Base-by-base conservation (phyloP, 768 basidiomycete species). In the Boletus pseudopeckii region DNA sequence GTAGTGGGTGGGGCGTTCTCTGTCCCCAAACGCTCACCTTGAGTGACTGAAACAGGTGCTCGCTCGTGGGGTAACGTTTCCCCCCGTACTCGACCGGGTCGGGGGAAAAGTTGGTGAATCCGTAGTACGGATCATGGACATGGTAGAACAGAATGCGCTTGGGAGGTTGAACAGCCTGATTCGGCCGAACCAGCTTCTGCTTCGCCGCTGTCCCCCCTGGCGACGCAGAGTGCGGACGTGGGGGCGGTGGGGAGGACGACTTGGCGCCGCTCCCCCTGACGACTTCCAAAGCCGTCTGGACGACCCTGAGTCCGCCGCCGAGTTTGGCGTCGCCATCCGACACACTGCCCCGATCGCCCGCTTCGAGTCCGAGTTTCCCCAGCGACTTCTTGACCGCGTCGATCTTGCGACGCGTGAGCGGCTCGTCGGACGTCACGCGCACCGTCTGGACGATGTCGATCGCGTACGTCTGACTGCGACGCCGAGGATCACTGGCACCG, bases 31-130 rank as follows among this genome's bases (percentile, higher is more conserved):
- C 7, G 15, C 68, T 65, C 42, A 71, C 72, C 70, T 73, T 78
- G 60, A 77, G 67, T 22, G 78, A 71, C 51, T 79, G 77, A 46
- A 76, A 79, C 38, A 80, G 57, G 56, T 79, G 79, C 56, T 78
- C 78, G 44, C 74, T 74, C 10, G 79, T 79, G 1, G 74, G 74
- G 53, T 79, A 79, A 3, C 56, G 41, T 55, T 70, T 73, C 14
- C 74, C 72, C 13, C 58, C 52, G 53, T 75, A 77, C 20, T 65
- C 59, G 30, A 80, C 70, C 5, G 72, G 61, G 58, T 79, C 73
- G 6, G 74, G 60, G 4, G 78, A 78, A 54, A 75, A 75, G 60
- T 76, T 76, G 47, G 76, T 74, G 60, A 76, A 76, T 14, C 72
- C 72, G 48, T 77, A 73, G 56, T 71, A 55, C 22, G 67, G 70